Evolutionary conservation across 495 filamentous ascomycete genomes (phyloP), one percentile per base, ranked within the genome.

Genomic region (Cercophora newfieldiana): DNA sequence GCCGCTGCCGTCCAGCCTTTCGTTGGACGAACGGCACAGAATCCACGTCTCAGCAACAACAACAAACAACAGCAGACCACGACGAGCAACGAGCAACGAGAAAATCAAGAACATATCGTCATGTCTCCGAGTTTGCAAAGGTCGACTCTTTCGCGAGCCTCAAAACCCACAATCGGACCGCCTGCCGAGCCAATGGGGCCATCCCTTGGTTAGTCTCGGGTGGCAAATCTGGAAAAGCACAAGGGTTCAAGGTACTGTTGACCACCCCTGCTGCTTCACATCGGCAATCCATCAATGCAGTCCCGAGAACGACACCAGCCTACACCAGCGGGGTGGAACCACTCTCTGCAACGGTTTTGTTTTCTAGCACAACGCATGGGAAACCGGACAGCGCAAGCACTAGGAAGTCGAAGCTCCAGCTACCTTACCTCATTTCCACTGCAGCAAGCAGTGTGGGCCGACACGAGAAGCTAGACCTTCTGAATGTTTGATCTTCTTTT

Each of bases 401-500:
- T 59, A 25, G 28, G 1, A 29, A 37, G 31, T 60, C 44, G 55
- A 66, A 54, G 64, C 48, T 66, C 33, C 16, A 66, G 56, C 44
- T 29, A 61, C 33, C 30, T 33, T 29, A 61, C 33, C 30, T 33
- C 58, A 30, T 60, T 21, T n/a, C 58, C 33, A 60, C 37, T 62
- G 26, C 37, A 31, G 22, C 26, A 33, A 28, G 16, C 31, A 14
- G 62, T 30, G 64, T 69, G 71, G 73, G 61, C 49, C 66, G 60
- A 66, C 44, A 67, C 67, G 33, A 61, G 21, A 37, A 58, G 33
- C 59, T 60, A 56, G 29, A 55, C 37, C 61, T 59, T 70, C 63
- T 66, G 64, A 63, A 62, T 61, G 78, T 82, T 79, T 80, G 78
- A 80, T 80, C 77, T 72, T 66, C 78, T 69, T 81, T 82, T 80